These are phyloP conservation scores for Pythium apleroticum DNA, from an alignment of 352 stramenopile genomes.

Conservation along the genomic window DNA sequence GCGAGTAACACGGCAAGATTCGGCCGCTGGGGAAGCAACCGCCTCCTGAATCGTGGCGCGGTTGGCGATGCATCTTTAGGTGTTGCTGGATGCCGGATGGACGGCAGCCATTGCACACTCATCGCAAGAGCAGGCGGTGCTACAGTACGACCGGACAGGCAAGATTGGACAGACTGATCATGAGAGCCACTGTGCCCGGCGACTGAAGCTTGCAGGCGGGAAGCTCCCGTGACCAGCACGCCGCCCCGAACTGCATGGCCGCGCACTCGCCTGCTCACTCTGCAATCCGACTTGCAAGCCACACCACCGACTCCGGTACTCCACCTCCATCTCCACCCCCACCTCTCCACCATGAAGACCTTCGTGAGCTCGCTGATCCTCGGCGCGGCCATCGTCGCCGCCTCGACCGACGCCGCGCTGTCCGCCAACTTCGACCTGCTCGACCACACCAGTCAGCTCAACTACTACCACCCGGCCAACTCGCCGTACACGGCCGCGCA, in stretches of 20 bases:
- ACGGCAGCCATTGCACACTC: background rate
- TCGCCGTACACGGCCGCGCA: conserved; percentile 38
- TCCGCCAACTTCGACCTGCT: conserved; percentile 50
- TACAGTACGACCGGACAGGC: background rate
- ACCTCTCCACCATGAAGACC: conserved; percentile 19
- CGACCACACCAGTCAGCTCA: conserved; percentile 61
- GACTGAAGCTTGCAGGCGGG: background rate
- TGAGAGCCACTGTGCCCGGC: background rate
- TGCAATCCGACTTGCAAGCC: conserved; percentile 19
- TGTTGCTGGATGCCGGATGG: background rate
- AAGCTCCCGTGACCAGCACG: background rate
- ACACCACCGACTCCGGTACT: conserved; percentile 11
- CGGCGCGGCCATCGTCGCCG: conserved; percentile 5
- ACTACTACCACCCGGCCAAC: conserved; percentile 54
- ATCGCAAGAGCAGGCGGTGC: background rate
- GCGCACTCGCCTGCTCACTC: conserved; percentile 4
- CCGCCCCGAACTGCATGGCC: background rate
- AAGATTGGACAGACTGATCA: background rate
- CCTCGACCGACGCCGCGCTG: conserved; percentile 11
- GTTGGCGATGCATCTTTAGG: background rate
- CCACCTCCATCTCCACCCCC: background rate
- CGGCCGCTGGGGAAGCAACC: background rate
- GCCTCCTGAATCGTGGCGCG: background rate
- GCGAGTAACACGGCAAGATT: background rate
- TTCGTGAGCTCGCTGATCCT: background rate